Evolutionary conservation across 805 yeast genomes (phyloP).

Genomic region (Komagataella ulmi): DNA sequence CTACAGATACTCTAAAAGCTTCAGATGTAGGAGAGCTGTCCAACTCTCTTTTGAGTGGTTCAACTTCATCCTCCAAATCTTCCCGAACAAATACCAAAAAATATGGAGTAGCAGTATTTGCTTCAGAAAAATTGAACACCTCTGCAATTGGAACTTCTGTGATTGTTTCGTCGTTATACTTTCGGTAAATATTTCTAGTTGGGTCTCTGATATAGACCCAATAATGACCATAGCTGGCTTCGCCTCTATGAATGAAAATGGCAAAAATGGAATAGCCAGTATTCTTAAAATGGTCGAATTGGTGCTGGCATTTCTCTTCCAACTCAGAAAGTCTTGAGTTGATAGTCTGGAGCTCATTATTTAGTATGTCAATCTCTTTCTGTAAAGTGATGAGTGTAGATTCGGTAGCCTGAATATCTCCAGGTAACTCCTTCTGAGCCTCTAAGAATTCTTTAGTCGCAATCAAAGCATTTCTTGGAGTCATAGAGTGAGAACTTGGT

Average conservation of each 20-base stretch:
- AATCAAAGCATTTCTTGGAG: constrained; percentile 36
- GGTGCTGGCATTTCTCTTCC: constrained; percentile 35
- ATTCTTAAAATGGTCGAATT: constrained; percentile 45
- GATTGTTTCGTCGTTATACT: constrained; percentile 94
- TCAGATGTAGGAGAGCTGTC: not conserved
- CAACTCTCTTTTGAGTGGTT: constrained; percentile 45
- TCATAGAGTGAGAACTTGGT: constrained; percentile 35
- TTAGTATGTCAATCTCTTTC: constrained; percentile 30
- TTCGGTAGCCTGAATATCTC: constrained; percentile 24
- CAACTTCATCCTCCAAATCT: constrained; percentile 39
- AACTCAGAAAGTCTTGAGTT: constrained; percentile 29
- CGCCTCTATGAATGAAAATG: constrained; percentile 89
- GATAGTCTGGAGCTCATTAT: constrained; percentile 24
- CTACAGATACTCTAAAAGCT: not conserved
- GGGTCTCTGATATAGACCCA: constrained; percentile 89
- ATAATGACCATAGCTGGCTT: constrained; percentile 92
- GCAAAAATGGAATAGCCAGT: constrained; percentile 81
- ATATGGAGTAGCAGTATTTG: constrained; percentile 88
- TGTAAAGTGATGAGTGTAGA: constrained; percentile 35
- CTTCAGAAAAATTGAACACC: constrained; percentile 50
- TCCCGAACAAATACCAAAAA: constrained; percentile 75
- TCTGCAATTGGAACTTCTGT: constrained; percentile 59
- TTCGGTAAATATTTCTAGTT: constrained; percentile 54
- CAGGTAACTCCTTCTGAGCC: constrained; percentile 21
- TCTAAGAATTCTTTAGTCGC: constrained; percentile 46